Conservation (phyloP, 495 filamentous ascomycete species). For the Aspergillus funiculosus region DNA sequence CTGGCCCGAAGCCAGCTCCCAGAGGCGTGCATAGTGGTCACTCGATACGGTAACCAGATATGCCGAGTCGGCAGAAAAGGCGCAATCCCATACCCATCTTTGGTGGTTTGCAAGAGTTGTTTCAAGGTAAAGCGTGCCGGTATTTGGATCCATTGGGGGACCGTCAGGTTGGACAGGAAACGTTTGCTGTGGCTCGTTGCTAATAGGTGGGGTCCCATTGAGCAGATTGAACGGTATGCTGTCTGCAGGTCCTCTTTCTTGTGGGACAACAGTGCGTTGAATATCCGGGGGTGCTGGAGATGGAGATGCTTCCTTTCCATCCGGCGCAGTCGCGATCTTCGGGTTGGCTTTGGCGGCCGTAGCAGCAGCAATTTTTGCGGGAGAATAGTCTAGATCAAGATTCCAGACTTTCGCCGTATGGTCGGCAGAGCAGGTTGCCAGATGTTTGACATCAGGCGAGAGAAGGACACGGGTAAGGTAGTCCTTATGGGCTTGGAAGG, state of each 20-base stretch:
- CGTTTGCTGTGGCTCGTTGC: slow-evolving; percentile 28
- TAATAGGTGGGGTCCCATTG: slow-evolving; percentile 13
- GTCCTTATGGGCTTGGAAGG: slow-evolving; percentile 86
- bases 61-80: slow-evolving; percentile 92
- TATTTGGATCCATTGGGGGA: slow-evolving; percentile 39
- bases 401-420: slow-evolving; percentile 98
- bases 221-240: slow-evolving; percentile 23
- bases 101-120: slow-evolving; percentile 91
- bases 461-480: slow-evolving; percentile 95
- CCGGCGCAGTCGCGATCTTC: slow-evolving; percentile 16
- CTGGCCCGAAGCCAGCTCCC: slow-evolving; percentile 78
- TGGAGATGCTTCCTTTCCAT: slow-evolving; percentile 14
- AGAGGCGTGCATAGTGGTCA: slow-evolving; percentile 94
- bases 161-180: slow-evolving; percentile 42
- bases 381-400: slow-evolving; percentile 54
- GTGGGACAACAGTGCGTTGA: slow-evolving; percentile 11
- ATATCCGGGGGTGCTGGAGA: slow-evolving; percentile 18
- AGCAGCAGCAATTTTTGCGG: slow-evolving; percentile 39
- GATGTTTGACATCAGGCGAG: slow-evolving; percentile 93
- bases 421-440: slow-evolving; percentile 95
- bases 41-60: slow-evolving; percentile 97
- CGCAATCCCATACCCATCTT: slow-evolving; percentile 99
- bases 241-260: slow-evolving; percentile 14
- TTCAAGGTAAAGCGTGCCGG: slow-evolving; percentile 68
- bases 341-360: slow-evolving; percentile 24